Conservation (phyloP, 2,329 filamentous ascomycete species). For the Pseudogymnoascus destructans region DNA sequence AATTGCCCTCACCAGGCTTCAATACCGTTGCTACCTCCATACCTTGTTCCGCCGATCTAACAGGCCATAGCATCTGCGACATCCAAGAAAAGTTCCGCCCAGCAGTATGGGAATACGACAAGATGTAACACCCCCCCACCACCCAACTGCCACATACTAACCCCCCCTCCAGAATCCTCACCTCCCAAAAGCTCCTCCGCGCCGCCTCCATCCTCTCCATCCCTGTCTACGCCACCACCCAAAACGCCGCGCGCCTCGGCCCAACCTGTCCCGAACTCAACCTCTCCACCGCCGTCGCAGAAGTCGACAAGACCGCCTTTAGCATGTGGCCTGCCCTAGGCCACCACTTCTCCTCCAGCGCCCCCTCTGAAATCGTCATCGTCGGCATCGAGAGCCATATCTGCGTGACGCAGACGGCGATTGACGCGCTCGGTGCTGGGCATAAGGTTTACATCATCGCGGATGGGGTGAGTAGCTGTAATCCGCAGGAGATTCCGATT, state of each 20-base stretch:
- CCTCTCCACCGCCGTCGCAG: constrained; percentile 37
- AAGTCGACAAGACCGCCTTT: constrained; percentile 80
- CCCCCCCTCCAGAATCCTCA: constrained; percentile 41
- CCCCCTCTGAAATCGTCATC: constrained; percentile 51
- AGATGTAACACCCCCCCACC: constrained; percentile 42
- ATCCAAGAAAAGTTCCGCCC: constrained; percentile 84
- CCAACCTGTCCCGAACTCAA: constrained; percentile 62
- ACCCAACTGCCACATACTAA: constrained; percentile 7
- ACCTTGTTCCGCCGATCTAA: not conserved
- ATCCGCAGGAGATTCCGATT: constrained; percentile 65
- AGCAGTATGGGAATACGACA: constrained; percentile 74
- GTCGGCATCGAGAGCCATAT: constrained; percentile 91
- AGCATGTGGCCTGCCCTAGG: constrained; percentile 68
- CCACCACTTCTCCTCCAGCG: constrained; percentile 25
- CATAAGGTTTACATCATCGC: constrained; percentile 78
- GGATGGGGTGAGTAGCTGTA: constrained; percentile 81
- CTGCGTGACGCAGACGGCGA: constrained; percentile 82
- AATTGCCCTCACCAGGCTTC: not conserved
- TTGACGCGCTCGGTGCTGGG: constrained; percentile 63
- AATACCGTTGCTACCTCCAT: not conserved
- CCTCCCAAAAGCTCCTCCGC: constrained; percentile 54
- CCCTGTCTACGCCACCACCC: constrained; percentile 76
- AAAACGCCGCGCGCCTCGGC: constrained; percentile 67
- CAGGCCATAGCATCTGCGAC: constrained; percentile 62
- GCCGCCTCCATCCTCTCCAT: constrained; percentile 54